These are phyloP conservation scores for Lepidium aucheri DNA, from an alignment of 345 rosid genomes.

Conservation along the genomic window DNA sequence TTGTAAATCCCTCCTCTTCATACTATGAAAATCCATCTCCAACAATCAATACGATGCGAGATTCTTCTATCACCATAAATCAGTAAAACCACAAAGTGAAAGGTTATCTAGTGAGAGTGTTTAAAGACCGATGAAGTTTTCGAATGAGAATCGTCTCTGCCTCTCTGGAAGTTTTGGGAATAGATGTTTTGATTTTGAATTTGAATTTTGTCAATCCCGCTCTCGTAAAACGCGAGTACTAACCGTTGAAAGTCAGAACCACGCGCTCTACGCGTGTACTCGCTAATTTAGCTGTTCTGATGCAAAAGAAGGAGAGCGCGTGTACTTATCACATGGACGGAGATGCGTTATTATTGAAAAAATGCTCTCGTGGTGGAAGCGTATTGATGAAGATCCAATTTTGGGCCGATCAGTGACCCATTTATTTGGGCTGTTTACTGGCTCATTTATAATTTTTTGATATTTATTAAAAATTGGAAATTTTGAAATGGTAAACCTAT, in stretches of 20 bases:
- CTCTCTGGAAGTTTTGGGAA: neutral
- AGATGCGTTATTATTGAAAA: neutral
- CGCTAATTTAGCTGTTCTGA: too few species aligned
- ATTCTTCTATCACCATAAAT: too few species aligned
- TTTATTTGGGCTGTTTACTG: too few species aligned
- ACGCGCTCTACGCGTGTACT: too few species aligned
- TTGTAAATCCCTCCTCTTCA: too few species aligned
- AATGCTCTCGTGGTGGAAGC: neutral
- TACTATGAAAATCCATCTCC: too few species aligned
- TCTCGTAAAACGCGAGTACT: neutral
- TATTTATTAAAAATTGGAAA: neutral
- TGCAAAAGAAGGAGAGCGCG: too few species aligned
- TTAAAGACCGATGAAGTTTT: neutral
- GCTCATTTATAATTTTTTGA: neutral
- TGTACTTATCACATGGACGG: too few species aligned
- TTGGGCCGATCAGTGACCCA: neutral
- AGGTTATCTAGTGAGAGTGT: neutral
- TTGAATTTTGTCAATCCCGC: slow-evolving; percentile 7
- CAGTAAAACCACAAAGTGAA: too few species aligned
- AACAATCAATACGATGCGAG: too few species aligned
- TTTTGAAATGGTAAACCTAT: neutral
- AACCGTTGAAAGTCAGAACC: too few species aligned
- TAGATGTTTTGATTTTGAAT: neutral
- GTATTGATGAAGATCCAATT: neutral
- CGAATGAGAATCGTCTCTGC: neutral